Percentiles rank a stretch among this genome's conserved stretches.
Conservation (phyloP, 2,329 filamentous ascomycete genomes). For the Ophiostoma populinum region DNA sequence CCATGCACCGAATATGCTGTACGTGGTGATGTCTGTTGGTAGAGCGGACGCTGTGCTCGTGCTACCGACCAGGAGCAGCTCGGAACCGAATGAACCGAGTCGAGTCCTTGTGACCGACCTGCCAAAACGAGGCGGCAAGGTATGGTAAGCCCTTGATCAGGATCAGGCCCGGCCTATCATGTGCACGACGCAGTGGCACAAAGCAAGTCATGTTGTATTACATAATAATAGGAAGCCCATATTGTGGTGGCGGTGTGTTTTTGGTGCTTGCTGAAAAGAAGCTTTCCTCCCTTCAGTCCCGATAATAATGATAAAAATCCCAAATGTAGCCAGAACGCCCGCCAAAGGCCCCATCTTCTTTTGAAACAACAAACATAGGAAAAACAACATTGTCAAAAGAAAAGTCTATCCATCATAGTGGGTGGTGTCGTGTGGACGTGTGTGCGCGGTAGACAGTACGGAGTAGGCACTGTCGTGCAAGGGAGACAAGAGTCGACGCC, state of each 20-base stretch:
- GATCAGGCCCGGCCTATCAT: background rate
- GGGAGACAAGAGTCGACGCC: too few relatives aligned
- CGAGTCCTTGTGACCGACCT: too few relatives aligned
- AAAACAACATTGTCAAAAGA: background rate
- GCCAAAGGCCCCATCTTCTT: slow-evolving; percentile 3
- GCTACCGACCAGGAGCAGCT: too few relatives aligned
- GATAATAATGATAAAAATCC: slow-evolving; percentile 5
- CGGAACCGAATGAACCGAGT: too few relatives aligned
- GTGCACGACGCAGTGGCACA: background rate
- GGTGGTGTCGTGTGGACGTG: background rate
- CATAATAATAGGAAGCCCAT: slow-evolving; percentile 4
- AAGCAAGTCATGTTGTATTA: slow-evolving; percentile 9
- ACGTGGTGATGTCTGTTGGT: too few relatives aligned
- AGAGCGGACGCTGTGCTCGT: too few relatives aligned
- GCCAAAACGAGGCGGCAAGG: too few relatives aligned
- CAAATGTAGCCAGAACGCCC: slow-evolving; percentile 12
- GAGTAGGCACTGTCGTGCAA: too few relatives aligned
- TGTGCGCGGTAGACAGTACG: background rate
- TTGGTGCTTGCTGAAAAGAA: slow-evolving; percentile 4
- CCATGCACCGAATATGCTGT: too few relatives aligned
- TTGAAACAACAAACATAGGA: slow-evolving; percentile 3
- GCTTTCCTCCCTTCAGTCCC: background rate
- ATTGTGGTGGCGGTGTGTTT: background rate
- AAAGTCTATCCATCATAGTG: slow-evolving; percentile 4
- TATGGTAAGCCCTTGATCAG: background rate